These are phyloP conservation scores for Comarum palustre DNA, from an alignment of 306 rosid genomes.

Conservation along the genomic window DNA sequence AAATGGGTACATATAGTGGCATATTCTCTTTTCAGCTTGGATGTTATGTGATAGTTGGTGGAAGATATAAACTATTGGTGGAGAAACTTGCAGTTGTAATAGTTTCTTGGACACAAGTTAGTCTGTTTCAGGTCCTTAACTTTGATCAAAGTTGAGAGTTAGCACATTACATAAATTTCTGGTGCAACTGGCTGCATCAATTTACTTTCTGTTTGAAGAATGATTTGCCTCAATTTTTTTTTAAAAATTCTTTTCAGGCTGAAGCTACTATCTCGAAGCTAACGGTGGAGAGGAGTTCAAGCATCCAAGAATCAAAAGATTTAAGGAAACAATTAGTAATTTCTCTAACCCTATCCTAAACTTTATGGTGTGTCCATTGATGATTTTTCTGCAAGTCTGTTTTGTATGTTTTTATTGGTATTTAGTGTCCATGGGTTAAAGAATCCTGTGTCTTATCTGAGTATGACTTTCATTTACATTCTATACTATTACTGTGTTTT, in stretches of 20 bases:
- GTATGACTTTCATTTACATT: background rate
- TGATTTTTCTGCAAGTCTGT: background rate
- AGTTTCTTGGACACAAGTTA: background rate
- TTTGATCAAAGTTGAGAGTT: background rate
- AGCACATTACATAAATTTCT: background rate
- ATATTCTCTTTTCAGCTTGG: background rate
- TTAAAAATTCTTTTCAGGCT: constrained; percentile 42
- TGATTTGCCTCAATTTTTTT: background rate
- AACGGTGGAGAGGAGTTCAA: constrained; percentile 60
- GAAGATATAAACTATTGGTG: background rate
- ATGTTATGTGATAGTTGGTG: background rate
- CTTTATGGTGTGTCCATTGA: background rate
- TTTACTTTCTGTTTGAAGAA: background rate
- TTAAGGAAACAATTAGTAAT: constrained; percentile 60
- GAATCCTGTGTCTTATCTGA: background rate
- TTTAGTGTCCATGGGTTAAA: background rate
- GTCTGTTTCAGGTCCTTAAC: background rate
- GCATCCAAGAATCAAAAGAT: constrained; percentile 47
- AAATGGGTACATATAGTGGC: background rate
- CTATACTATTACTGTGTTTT: background rate
- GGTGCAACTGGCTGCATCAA: background rate
- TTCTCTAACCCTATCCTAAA: constrained; percentile 13
- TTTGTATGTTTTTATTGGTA: background rate
- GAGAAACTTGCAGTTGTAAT: background rate
- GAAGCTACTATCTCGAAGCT: constrained; percentile 56